Base-by-base conservation (phyloP, 2,329 filamentous ascomycete species). In the Trichoderma sp. region DNA sequence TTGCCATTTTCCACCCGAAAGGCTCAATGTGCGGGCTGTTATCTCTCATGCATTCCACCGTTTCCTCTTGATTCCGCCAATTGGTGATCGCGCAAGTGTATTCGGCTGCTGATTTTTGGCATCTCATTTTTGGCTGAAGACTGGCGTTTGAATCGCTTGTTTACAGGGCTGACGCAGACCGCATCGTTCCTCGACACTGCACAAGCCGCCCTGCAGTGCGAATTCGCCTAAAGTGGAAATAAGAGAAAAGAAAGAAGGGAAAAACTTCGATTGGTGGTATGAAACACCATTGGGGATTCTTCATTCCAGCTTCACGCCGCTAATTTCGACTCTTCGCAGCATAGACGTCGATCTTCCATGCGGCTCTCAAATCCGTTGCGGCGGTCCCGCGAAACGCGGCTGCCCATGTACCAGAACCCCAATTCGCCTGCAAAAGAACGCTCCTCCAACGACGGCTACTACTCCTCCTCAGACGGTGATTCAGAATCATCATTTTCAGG, bases 401-500 rank as follows among this genome's bases (percentile, higher is more conserved):
- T 91, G 33, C 89, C 89, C 24, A 78, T 89, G 12, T 90, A 90
- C 81, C 86, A 88, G 77, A 86, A 86, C 24, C 16, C 86, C 50
- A 78, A 81, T 29, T 79, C 84, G 3, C 82, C 84, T 2, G 84
- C 80, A 24, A 89, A 90, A 78, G 89, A 90, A 75, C 86, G 86
- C 75, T 85, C 84, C 74, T 89, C 89, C 3, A 87, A 89, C 77
- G 86, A 89, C 75, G 85, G 88, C 24, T 85, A 87, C 73, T 85
- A 86, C 50, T 86, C 86, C 53, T 86, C 86, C 71, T 87, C 87
- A 73, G 85, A 87, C 67, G 85, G 87, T 38, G 85, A 87, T 66
- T 85, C 85, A 5, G 81, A 85, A n/a, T 84, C 72, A 82, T 86
- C 77, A 81, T 86, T 77, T 80, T 85, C 73, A 83, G 86, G 50